Base-by-base conservation (phyloP, 2,329 filamentous ascomycete species). In the Drechslera avenae region DNA sequence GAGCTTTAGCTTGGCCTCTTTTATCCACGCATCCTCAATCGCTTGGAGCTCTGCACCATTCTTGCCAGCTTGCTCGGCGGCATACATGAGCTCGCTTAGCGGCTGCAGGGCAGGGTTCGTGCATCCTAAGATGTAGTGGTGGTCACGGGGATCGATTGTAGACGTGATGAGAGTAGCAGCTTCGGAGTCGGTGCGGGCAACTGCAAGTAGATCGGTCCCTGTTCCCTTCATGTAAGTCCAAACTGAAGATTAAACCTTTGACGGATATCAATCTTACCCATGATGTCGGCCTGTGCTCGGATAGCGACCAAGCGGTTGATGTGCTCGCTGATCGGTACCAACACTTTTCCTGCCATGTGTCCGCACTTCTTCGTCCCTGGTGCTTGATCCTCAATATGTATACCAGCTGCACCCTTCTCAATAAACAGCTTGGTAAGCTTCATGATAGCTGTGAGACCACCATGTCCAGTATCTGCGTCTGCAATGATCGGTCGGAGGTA, bases 301-400 rank as follows among this genome's bases (percentile, higher is more conserved):
- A 99, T 97, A 64, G 94, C 92, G 42, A 99, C 91, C 46, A 99
- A 83, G 47, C 94, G 88, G 81, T 97, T 97, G 79, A 97, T 97
- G 80, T 99, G 94, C 80, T 99, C 94, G 76, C 86, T 90, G 72
- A 97, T 95, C 42, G 94, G 94, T 44, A 99, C 94, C 54, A 99
- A 82, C 35, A 97, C 94, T 80, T 97, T 97, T 70, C 94, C 94
- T 61, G 94, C 94, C 94, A 97, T 97, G 79, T 97, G 94, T 58
- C 94, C 94, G 75, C 94, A 99, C 84, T 99, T 99, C 85, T 99
- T 99, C 41, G 94, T 97, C 46, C 94, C 94, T 3, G 94, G 93
- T 3, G 94, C 93, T 78, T 97, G 94, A 74, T 99, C 94, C 78
- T 99, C 94, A 64, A 99, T 97, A 78, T 99, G 94, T 69, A 99